These are phyloP conservation scores for Stachybotrys elegans DNA, from an alignment of 2,329 filamentous ascomycete genomes.

Conservation along the genomic window DNA sequence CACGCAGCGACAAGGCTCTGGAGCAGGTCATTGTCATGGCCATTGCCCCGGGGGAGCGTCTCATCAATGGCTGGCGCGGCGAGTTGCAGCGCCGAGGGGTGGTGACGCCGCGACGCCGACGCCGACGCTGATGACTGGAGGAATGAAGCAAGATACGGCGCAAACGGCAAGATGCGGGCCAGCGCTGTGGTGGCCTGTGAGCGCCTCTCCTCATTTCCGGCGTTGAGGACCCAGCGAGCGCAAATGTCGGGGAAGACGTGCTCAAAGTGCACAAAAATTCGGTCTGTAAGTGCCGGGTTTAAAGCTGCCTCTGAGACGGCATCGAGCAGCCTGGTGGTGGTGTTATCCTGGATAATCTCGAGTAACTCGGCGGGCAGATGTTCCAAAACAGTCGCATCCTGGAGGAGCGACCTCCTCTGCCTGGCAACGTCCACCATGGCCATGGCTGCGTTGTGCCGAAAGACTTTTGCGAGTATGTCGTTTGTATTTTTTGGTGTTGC, in stretches of 20 bases:
- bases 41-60: constrained; percentile 15
- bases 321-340: constrained; percentile 63
- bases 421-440: constrained; percentile 49
- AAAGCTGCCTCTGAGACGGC: constrained; percentile 66
- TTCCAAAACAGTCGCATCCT: constrained; percentile 47
- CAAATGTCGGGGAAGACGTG: constrained; percentile 75
- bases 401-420: constrained; percentile 51
- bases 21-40: constrained; percentile 18
- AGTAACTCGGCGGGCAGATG: constrained; percentile 67
- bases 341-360: constrained; percentile 58
- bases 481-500: neutral
- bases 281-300: constrained; percentile 63
- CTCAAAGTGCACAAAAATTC: constrained; percentile 70
- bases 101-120: constrained; percentile 8
- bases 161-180: constrained; percentile 74
- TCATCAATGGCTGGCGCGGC: constrained; percentile 23
- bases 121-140: constrained; percentile 40
- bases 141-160: constrained; percentile 72
- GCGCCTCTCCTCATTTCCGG: constrained; percentile 31
- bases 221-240: constrained; percentile 66
- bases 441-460: constrained; percentile 37
- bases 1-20: constrained; percentile 50
- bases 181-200: constrained; percentile 61
- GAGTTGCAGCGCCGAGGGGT: constrained; percentile 21
- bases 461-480: too few species aligned